phyloP scores from a whole-genome alignment of 116 monocot species.

The Phalaenopsis hybrid region DNA sequence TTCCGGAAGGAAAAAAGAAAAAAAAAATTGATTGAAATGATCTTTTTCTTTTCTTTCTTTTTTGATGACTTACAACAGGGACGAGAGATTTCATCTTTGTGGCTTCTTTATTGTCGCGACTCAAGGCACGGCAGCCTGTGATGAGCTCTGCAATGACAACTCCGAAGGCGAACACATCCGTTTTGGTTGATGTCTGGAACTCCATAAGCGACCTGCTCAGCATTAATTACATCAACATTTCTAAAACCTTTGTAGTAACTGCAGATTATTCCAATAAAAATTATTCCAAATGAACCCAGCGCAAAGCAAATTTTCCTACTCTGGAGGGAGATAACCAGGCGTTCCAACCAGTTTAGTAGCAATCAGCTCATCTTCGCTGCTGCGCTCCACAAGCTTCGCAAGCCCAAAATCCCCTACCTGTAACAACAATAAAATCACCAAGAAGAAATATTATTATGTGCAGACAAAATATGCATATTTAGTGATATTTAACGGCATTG shows the following conservation, averaged over 20 bases:
- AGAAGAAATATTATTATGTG: not conserved
- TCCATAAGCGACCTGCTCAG: conserved; percentile 28
- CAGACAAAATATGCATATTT: too few relatives aligned
- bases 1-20: too few relatives aligned
- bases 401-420: conserved; percentile 43
- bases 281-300: too few relatives aligned
- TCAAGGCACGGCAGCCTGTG: conserved; percentile 36
- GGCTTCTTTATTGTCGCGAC: conserved; percentile 32
- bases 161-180: conserved; percentile 47
- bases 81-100: conserved; percentile 32
- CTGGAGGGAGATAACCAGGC: conserved; percentile 49
- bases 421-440: not conserved
- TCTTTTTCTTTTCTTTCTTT: not conserved
- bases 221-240: too few relatives aligned
- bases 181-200: conserved; percentile 39
- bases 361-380: conserved; percentile 21
- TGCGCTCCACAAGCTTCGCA: conserved; percentile 40
- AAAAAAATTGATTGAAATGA: too few relatives aligned
- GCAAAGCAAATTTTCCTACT: conserved; percentile 11
- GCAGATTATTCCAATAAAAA: not conserved
- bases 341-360: conserved; percentile 46
- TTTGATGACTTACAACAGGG: conserved; percentile 25
- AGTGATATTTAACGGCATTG: too few relatives aligned
- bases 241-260: not conserved
- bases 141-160: conserved; percentile 50